Conservation (phyloP, 495 filamentous ascomycete genomes). For the Sordaria brevicollis region DNA sequence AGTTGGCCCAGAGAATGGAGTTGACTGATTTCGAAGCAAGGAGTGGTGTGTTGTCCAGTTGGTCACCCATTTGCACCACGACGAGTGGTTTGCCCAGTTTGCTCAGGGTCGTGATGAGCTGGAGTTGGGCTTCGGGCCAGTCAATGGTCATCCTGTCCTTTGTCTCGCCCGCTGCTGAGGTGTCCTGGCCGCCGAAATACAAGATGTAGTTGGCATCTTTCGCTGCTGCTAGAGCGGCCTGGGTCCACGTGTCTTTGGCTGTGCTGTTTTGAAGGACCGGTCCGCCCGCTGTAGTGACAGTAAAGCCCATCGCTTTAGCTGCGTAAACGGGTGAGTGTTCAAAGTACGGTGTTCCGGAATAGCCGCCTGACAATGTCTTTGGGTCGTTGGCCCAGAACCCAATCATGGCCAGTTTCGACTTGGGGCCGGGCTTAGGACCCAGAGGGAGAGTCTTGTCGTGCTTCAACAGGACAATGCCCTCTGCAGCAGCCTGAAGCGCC, state of each 20-base stretch:
- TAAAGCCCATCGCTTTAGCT: slow-evolving; percentile 20
- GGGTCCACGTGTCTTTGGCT: slow-evolving; percentile 49
- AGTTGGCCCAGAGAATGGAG: slow-evolving; percentile 42
- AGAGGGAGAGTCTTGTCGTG: slow-evolving; percentile 22
- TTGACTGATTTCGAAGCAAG: slow-evolving; percentile 38
- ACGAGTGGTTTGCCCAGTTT: slow-evolving; percentile 30
- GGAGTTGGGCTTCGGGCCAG: slow-evolving; percentile 34
- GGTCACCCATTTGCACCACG: slow-evolving; percentile 39
- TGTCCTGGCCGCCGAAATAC: slow-evolving; percentile 37
- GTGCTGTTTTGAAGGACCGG: slow-evolving; percentile 35
- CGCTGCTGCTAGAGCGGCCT: slow-evolving; percentile 28
- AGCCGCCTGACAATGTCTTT: slow-evolving; percentile 27
- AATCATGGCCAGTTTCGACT: slow-evolving; percentile 19
- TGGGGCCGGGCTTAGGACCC: slow-evolving; percentile 11
- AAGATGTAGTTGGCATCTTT: slow-evolving; percentile 30
- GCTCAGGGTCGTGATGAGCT: slow-evolving; percentile 27
- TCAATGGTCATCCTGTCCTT: slow-evolving; percentile 31
- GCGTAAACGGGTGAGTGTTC: slow-evolving; percentile 21
- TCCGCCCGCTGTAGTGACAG: slow-evolving; percentile 13
- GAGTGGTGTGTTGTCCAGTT: slow-evolving; percentile 45
- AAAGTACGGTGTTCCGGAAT: slow-evolving; percentile 26
- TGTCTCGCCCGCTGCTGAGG: slow-evolving; percentile 26
- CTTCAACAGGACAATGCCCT: slow-evolving; percentile 23
- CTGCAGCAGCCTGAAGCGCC: slow-evolving; percentile 20
- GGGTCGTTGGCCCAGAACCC: slow-evolving; percentile 27